Conservation (phyloP, 2,329 filamentous ascomycete genomes). For the Arthrobotrys musiformis region DNA sequence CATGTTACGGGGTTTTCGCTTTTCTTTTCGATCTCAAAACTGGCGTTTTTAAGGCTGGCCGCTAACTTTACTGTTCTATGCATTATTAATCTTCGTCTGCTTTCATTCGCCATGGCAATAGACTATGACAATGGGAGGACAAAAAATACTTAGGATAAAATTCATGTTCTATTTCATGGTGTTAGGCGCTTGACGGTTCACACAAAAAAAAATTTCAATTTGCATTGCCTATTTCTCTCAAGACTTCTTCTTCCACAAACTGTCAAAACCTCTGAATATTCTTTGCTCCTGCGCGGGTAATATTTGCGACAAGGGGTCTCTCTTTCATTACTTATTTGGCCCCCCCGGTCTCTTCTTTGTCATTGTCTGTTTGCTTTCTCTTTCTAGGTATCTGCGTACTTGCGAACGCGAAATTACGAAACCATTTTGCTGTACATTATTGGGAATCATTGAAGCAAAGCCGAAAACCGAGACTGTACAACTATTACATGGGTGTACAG, state of each 20-base stretch:
- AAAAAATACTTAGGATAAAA: background rate
- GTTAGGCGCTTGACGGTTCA: slow-evolving; percentile 23
- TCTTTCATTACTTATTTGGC: too few species aligned
- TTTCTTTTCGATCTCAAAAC: slow-evolving; percentile 20
- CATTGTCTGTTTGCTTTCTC: background rate
- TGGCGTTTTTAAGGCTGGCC: slow-evolving; percentile 40
- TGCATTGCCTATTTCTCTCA: background rate
- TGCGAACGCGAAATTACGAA: slow-evolving; percentile 22
- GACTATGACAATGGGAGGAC: slow-evolving; percentile 8
- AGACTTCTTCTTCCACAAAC: background rate
- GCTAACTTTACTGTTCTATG: slow-evolving; percentile 5
- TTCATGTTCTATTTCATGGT: slow-evolving; percentile 28
- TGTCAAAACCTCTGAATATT: background rate
- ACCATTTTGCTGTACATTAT: slow-evolving; percentile 15
- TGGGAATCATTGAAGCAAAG: background rate
- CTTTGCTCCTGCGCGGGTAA: too few species aligned
- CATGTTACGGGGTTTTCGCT: slow-evolving; percentile 11
- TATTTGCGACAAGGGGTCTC: too few species aligned
- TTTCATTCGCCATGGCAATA: slow-evolving; percentile 12
- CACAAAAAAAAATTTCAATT: background rate
- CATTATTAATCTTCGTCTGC: background rate
- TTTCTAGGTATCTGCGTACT: background rate
- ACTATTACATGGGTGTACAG: background rate
- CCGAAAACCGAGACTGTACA: slow-evolving; percentile 2
- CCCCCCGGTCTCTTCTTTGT: background rate